Conservation (phyloP, 805 yeast genomes). For the Sugiyamaella qingdaonensis region DNA sequence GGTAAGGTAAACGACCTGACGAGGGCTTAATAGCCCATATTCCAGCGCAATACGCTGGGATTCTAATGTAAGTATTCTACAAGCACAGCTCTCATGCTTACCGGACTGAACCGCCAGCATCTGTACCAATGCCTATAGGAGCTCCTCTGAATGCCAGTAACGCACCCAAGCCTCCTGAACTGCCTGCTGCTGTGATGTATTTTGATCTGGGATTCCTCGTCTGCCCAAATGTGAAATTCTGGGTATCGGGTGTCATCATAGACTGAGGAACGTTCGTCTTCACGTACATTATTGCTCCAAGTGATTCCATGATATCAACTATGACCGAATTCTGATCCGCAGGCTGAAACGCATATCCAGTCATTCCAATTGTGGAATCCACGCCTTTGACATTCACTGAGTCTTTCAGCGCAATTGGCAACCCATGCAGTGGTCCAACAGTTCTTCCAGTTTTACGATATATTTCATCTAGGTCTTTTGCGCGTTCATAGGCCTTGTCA, state of each 20-base stretch:
- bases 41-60: slow-evolving; percentile 43
- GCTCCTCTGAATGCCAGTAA: slow-evolving; percentile 42
- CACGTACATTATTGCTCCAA: slow-evolving; percentile 51
- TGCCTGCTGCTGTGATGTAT: slow-evolving; percentile 23
- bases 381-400: slow-evolving; percentile 42
- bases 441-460: slow-evolving; percentile 17
- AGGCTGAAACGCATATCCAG: slow-evolving; percentile 34
- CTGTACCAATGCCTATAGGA: slow-evolving; percentile 50
- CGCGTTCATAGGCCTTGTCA: background rate
- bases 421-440: slow-evolving; percentile 61
- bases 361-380: slow-evolving; percentile 45
- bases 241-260: slow-evolving; percentile 48
- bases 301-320: slow-evolving; percentile 37
- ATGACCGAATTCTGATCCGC: slow-evolving; percentile 33
- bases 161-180: slow-evolving; percentile 54
- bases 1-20: slow-evolving; percentile 39
- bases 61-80: slow-evolving; percentile 34
- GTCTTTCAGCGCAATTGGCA: slow-evolving; percentile 58
- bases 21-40: slow-evolving; percentile 48
- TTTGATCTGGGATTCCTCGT: slow-evolving; percentile 43
- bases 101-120: slow-evolving; percentile 45
- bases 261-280: slow-evolving; percentile 53
- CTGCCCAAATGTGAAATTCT: slow-evolving; percentile 42
- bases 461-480: background rate
- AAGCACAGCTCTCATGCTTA: background rate